phyloP scores from a whole-genome alignment of 2,329 filamentous ascomycete species.

The Clonostachys byssicola region DNA sequence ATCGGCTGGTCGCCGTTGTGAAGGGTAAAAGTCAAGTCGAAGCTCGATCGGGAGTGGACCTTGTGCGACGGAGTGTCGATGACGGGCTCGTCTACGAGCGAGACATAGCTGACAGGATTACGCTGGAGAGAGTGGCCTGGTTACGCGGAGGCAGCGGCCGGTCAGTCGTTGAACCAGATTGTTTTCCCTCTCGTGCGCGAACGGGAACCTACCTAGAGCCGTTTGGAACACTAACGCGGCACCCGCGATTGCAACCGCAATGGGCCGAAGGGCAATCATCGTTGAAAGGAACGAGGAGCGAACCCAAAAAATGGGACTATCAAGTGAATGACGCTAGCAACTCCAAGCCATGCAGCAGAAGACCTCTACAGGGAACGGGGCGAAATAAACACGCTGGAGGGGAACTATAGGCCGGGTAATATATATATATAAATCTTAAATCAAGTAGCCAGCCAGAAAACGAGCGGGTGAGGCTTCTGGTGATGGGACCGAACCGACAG shows the following conservation, averaged over 20 bases:
- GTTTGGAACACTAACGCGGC: slow-evolving; percentile 20
- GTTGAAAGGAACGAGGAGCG: neutral
- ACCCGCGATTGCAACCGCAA: slow-evolving; percentile 21
- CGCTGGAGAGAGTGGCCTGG: slow-evolving; percentile 68
- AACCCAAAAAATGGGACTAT: too few species aligned
- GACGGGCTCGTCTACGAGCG: slow-evolving; percentile 66
- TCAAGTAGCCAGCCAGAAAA: too few species aligned
- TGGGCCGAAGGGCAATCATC: slow-evolving; percentile 25
- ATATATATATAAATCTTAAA: too few species aligned
- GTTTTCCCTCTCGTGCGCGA: neutral
- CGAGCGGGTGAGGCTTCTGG: neutral
- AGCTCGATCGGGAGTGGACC: slow-evolving; percentile 75
- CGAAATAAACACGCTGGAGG: too few species aligned
- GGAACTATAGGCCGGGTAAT: too few species aligned
- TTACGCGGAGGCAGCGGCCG: neutral
- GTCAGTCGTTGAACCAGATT: slow-evolving; percentile 8
- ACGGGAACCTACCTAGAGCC: slow-evolving; percentile 18
- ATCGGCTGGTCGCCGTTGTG: slow-evolving; percentile 64
- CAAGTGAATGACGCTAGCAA: too few species aligned
- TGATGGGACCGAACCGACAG: neutral
- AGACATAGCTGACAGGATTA: slow-evolving; percentile 73
- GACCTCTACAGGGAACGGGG: too few species aligned
- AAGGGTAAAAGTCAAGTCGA: slow-evolving; percentile 79
- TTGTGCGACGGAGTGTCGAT: slow-evolving; percentile 77
- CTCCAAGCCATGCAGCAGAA: too few species aligned